Evolutionary conservation across 441 rosid genomes (phyloP), one percentile per base, ranked within the genome.

Genomic region (Oxalis stricta): DNA sequence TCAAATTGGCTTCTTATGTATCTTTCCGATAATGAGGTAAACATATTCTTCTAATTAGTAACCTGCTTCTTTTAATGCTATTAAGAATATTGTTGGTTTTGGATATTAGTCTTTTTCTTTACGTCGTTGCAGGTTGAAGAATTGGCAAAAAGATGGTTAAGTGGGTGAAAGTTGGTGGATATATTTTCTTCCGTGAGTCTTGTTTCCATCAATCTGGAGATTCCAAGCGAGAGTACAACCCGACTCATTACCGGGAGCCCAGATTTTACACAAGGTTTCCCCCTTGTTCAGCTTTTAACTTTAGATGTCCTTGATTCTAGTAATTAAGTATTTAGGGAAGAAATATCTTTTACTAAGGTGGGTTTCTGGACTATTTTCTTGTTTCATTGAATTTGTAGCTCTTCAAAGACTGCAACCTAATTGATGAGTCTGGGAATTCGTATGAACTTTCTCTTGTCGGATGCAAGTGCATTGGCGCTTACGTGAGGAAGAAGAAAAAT

Each of bases 1-100:
- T 91, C 96, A 14, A 91, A 91, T 65, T 82, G 95, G 99, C 71
- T 86, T 26, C 79, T 86, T 13, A 91, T 84, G 99, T 81, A 86
- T 76, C 99, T 91, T 29, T 81, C 95, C 28, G 96, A 91, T 60
- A 50, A 71, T 40, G 95, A 91, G 95, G 99, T 91, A 57, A 41
- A 31, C 22, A 20, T 26, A 6, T 26, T 2, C 3, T 26, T 2
- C 10, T 26, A 6, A 26, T 26, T 11, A 6, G 2, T 26, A 8
- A 26, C 31, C 10, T 2, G 5, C 31, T 26, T 4, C 28, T 24
- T 24, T 3, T 8, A 3, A 24, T 24, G 8, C 28, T 24, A 8
- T 24, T 3, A 8, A 24, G 28, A 24, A 24, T 24, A 3, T 24
- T 24, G 28, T 24, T 24, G 8, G 8, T 4, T n/a, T n/a, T n/a